phyloP scores from a whole-genome alignment of 345 rosid genomes.

The Aquilaria yunnanensis region DNA sequence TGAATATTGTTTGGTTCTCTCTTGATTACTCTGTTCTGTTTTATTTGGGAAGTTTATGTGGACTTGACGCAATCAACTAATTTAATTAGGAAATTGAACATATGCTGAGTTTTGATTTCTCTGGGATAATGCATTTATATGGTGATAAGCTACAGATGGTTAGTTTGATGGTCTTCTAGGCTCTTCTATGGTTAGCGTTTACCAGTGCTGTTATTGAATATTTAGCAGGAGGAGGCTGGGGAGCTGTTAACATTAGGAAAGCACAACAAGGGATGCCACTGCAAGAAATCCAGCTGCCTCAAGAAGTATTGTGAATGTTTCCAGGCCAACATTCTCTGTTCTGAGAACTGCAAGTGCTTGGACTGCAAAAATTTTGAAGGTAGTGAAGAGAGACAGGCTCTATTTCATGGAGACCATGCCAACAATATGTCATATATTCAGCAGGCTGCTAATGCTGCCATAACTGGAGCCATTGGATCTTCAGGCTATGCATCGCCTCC shows the following conservation, averaged over 20 bases:
- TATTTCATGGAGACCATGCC: constrained; percentile 88
- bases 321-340: constrained; percentile 96
- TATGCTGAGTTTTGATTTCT: too few relatives aligned
- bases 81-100: too few relatives aligned
- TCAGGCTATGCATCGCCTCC: constrained; percentile 86
- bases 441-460: constrained; percentile 99
- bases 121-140: too few relatives aligned
- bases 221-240: constrained; percentile 70
- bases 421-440: constrained; percentile 82
- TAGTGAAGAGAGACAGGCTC: constrained; percentile 94
- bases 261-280: constrained; percentile 99
- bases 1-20: too few relatives aligned
- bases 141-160: too few relatives aligned
- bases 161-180: too few relatives aligned
- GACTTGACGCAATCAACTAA: too few relatives aligned
- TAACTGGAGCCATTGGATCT: constrained; percentile 95
- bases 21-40: too few relatives aligned
- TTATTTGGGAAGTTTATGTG: too few relatives aligned
- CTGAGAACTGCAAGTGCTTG: constrained; percentile 94
- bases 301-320: constrained; percentile 98
- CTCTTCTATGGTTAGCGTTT: too few relatives aligned
- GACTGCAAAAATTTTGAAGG: constrained; percentile 98
- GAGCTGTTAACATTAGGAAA: constrained; percentile 65
- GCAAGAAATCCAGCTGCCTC: constrained; percentile 98
- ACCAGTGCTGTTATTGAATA: neutral